Evolutionary conservation across 1,284 basidiomycete genomes (phyloP), one percentile per base, ranked within the genome.

Genomic region (Microbotryum saponariae): DNA sequence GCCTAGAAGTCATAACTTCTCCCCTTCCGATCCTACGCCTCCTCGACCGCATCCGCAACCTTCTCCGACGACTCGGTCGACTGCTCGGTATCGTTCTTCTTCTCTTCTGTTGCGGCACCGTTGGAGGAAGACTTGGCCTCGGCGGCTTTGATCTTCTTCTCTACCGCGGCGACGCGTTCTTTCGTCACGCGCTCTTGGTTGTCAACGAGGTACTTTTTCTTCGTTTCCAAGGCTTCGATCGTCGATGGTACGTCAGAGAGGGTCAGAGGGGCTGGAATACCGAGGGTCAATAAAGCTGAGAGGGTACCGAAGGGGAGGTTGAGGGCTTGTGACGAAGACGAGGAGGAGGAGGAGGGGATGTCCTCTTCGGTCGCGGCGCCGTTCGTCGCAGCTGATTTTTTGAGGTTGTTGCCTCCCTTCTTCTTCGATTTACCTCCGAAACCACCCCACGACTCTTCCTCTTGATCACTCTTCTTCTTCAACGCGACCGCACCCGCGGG

Each of bases 201-300:
- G 65, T 79, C 80, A 74, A 89, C 84, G 75, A 86, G 97, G 92
- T 93, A 98, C 50, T 87, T 82, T 78, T 91, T 92, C 82, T 98
- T 99, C 60, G 85, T 89, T 77, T 88, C 87, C 61, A 99, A 80
- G 74, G 97, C 90, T 73, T 90, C 87, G 64, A 98, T 81, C 45
- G 91, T 85, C 58, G 90, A 87, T 56, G 85, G 81, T 42, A 94
- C 81, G 73, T 98, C 94, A 16, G 82, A 79, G 53, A 82, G 77
- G 49, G 85, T 86, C 10, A 85, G 80, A 0, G 96, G 96, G 25
- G 92, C 89, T 31, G 91, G 85, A 73, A 99, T 97, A 56, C 90
- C 91, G 42, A 98, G 82, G 18, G 84, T 80, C 61, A 96, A 82
- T 53, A 99, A 83, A 2, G 93, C 94, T 49, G 87, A 82, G 53